Percentiles rank a stretch among this genome's conserved stretches.
Evolutionary conservation across 345 rosid genomes (phyloP).

Genomic region (Aurinia saxatilis): DNA sequence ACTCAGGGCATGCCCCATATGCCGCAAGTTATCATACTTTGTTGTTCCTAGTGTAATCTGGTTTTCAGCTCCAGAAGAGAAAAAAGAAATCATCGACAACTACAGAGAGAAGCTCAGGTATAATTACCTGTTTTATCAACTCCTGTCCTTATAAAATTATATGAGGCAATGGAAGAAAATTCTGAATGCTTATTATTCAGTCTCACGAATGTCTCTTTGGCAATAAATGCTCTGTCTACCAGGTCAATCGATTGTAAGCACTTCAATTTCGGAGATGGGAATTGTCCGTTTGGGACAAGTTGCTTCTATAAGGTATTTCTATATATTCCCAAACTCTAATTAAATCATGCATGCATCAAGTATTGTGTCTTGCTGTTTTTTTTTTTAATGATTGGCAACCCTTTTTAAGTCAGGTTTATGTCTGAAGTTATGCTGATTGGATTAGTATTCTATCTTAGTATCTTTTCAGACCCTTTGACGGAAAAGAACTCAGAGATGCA

Average conservation of each 20-base stretch:
- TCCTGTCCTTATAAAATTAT: no score
- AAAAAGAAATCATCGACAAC: conserved; percentile 65
- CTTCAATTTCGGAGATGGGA: conserved; percentile 84
- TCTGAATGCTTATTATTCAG: neutral
- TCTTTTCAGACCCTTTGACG: neutral
- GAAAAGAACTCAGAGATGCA: neutral
- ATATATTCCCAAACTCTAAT: conserved; percentile 6
- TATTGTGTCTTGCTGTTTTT: neutral
- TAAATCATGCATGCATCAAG: neutral
- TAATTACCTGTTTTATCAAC: conserved; percentile 15
- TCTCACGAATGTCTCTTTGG: neutral
- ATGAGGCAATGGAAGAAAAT: neutral
- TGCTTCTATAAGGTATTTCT: conserved; percentile 84
- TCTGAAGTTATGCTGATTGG: neutral
- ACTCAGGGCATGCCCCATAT: conserved; percentile 80
- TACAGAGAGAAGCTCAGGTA: conserved; percentile 83
- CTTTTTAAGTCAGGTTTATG: neutral
- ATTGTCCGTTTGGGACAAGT: conserved; percentile 92
- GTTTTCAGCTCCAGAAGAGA: conserved; percentile 82
- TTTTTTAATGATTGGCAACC: neutral
- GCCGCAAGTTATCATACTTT: conserved; percentile 92
- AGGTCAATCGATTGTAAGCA: conserved; percentile 93
- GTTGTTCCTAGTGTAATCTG: conserved; percentile 93
- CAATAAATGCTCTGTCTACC: conserved; percentile 6
- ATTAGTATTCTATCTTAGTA: neutral